phyloP scores from a whole-genome alignment of 2,329 filamentous ascomycete species.

The Pseudocercospora eumusae region DNA sequence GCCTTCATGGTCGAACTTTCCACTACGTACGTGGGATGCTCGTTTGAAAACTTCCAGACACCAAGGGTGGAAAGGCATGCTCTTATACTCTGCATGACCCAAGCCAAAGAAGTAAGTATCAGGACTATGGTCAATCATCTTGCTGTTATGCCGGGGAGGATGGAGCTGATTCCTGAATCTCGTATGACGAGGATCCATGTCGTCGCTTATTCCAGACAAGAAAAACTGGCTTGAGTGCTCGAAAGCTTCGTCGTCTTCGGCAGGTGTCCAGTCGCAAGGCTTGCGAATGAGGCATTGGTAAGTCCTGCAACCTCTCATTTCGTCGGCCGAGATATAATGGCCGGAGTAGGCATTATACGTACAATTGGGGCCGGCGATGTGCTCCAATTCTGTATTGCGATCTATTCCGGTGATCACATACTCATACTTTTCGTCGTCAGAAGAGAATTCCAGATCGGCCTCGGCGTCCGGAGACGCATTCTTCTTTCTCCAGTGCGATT shows the following conservation, averaged over 20 bases:
- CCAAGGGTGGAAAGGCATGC: conserved; percentile 24
- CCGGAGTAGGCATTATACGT: conserved; percentile 20
- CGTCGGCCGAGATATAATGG: conserved; percentile 16
- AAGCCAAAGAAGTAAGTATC: neutral
- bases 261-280: neutral
- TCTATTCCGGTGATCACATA: neutral
- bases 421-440: neutral
- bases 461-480: neutral
- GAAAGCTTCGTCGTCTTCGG: conserved; percentile 15
- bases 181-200: conserved; percentile 9
- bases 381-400: conserved; percentile 11
- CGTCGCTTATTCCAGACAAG: conserved; percentile 15
- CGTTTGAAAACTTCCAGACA: conserved; percentile 24
- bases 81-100: neutral
- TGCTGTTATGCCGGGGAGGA: conserved; percentile 18
- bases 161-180: neutral
- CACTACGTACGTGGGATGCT: neutral
- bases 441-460: neutral
- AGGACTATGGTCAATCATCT: neutral
- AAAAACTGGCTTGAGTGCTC: conserved; percentile 12
- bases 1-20: conserved; percentile 7
- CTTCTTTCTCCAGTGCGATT: no score
- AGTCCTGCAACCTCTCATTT: conserved; percentile 20
- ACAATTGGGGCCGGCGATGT: conserved; percentile 23
- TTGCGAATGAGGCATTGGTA: conserved; percentile 22